A percentile compares a stretch with the other conserved stretches of the same genome.
Conservation (phyloP, 768 basidiomycete species). For the Zangia roseola region DNA sequence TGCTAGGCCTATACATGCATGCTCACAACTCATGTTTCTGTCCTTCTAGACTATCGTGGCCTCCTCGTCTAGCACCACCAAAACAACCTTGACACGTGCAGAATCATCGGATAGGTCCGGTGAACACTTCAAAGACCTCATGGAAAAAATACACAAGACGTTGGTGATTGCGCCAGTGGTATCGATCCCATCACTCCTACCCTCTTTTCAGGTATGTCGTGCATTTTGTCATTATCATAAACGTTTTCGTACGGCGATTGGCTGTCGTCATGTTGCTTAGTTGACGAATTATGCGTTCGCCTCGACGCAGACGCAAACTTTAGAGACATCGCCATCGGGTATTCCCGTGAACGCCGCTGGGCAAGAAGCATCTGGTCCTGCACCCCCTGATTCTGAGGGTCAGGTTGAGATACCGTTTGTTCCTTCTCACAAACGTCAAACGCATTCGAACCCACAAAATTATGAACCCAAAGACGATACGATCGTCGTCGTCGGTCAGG, state of each 20-base stretch:
- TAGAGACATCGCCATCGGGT: not conserved
- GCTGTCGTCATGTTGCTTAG: not conserved
- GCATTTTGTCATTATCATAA: slow-evolving; percentile 1
- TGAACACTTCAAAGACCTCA: slow-evolving; percentile 49
- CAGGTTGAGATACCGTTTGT: slow-evolving; percentile 78
- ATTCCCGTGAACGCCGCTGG: not conserved
- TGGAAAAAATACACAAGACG: slow-evolving; percentile 65
- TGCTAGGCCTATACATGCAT: not conserved
- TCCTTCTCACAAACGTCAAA: slow-evolving; percentile 57
- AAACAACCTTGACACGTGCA: slow-evolving; percentile 9
- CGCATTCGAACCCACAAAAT: slow-evolving; percentile 9
- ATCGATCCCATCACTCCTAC: slow-evolving; percentile 30
- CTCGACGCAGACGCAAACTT: slow-evolving; percentile 9
- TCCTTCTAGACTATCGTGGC: slow-evolving; percentile 3
- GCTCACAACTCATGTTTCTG: slow-evolving; percentile 15
- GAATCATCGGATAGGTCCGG: slow-evolving; percentile 8
- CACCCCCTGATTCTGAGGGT: slow-evolving; percentile 35
- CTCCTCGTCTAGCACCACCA: slow-evolving; percentile 4
- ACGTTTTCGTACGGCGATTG: not conserved
- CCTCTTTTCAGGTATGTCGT: slow-evolving; percentile 16
- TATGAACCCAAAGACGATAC: slow-evolving; percentile 49
- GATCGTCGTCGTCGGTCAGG: slow-evolving; percentile 71
- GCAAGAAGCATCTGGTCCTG: slow-evolving; percentile 10
- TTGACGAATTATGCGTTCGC: slow-evolving; percentile 3
- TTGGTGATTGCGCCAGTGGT: slow-evolving; percentile 58